A percentile compares a stretch with the other conserved stretches of the same genome.
These are phyloP conservation scores for Boletales sp. DNA, from an alignment of 768 basidiomycete species.

Conservation along the genomic window DNA sequence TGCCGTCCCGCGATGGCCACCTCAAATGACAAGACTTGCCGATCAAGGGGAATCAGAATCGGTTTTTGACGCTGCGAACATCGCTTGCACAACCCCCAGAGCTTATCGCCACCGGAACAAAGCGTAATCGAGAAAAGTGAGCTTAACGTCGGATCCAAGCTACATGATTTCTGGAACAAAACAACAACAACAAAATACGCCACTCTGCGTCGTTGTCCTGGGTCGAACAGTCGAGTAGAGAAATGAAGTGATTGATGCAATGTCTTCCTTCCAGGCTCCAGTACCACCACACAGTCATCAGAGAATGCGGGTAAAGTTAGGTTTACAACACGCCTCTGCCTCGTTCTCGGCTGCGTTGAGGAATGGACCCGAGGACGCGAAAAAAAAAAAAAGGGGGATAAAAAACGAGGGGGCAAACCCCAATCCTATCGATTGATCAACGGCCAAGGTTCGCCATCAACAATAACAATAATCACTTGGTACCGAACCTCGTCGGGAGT, in stretches of 20 bases:
- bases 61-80: slow-evolving; percentile 1
- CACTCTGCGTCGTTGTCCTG: background rate
- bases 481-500: no score
- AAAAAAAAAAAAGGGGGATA: no score
- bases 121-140: background rate
- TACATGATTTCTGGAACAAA: no score
- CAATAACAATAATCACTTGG: no score
- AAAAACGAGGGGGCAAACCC: no score
- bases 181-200: no score
- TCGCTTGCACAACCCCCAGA: slow-evolving; percentile 7
- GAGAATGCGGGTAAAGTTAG: slow-evolving; percentile 7
- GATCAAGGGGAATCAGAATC: background rate
- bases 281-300: no score
- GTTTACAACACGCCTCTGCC: slow-evolving; percentile 21
- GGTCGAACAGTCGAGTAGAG: background rate
- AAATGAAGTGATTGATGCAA: slow-evolving; percentile 5
- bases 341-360: slow-evolving; percentile 22
- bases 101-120: slow-evolving; percentile 19
- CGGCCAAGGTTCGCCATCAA: no score
- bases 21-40: background rate
- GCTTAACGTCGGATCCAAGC: no score
- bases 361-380: slow-evolving; percentile 9
- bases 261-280: no score
- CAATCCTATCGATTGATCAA: no score
- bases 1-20: no score